Base-by-base conservation (phyloP, 2,329 filamentous ascomycete species). In the Colletotrichum caudatum region DNA sequence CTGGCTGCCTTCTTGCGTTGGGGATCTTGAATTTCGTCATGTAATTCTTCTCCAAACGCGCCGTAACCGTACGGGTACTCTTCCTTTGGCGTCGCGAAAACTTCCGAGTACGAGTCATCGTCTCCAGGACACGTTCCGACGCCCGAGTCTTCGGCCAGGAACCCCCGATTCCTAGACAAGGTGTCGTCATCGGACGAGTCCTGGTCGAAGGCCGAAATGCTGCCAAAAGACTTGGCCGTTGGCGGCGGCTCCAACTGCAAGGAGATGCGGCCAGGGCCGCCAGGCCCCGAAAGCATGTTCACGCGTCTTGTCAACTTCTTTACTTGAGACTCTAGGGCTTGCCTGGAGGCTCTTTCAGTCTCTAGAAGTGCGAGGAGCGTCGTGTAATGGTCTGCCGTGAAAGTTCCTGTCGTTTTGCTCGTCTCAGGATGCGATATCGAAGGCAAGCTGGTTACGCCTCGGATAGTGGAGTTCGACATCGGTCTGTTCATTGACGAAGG, bases 291-390 rank as follows among this genome's bases (percentile, higher is more conserved):
- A 58, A 88, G 75, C 12, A 84, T 78, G 74, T 86, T 84, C 58
- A 90, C 74, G 54, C 85, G 84, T 44, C 86, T 84, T 29, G 82
- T 83, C 7, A 92, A 81, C 53, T 82, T 85, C 67, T 82, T 85
- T 41, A 91, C 87, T 69, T 90, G 84, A 1, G 82, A 80, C 77
- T 91, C 90, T 5, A 92, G 83, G 5, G 84, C 81, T 67, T 85
- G 82, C 6, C 90, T 84, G 6, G 87, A 87, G 0, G 84, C 83
- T 35, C 89, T 87, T 77, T 92, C 90, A 1, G 84, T 82, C 68
- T 89, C 83, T 35, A 91, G 81, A 66, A 91, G 82, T 20, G 84
- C 82, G 37, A 86, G 77, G 20, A 91, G 81, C 2, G 82, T 84
- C 8, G 82, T 81, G 72, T 87, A 88, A 61, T 88, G 84, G 60